Conservation (phyloP, 1,284 basidiomycete species). For the Rhodotorula sp. region DNA sequence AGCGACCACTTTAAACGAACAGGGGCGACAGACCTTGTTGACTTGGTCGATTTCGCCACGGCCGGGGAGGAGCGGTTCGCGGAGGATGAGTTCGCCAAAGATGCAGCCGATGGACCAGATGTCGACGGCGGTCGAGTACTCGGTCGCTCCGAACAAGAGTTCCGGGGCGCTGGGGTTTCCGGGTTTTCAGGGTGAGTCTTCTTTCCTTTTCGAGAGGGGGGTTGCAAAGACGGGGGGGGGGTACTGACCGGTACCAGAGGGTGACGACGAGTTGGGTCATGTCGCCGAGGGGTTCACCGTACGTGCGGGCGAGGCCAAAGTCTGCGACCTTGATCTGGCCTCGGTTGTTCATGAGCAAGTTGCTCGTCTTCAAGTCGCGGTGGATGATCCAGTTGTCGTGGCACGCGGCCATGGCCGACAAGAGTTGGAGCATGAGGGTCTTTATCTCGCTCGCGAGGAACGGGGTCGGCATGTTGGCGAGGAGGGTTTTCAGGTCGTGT, state of each 20-base stretch:
- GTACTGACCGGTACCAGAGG: conserved; percentile 84
- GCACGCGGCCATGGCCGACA: conserved; percentile 89
- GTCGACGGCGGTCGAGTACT: conserved; percentile 93
- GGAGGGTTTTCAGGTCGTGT: conserved; percentile 94
- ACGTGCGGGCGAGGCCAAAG: conserved; percentile 92
- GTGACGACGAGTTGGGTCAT: conserved; percentile 98
- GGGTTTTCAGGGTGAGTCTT: not conserved
- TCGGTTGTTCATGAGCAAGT: conserved; percentile 97
- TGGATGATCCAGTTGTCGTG: conserved; percentile 98
- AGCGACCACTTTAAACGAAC: too few relatives aligned
- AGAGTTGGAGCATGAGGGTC: conserved; percentile 86
- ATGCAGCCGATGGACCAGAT: conserved; percentile 99
- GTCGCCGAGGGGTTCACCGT: conserved; percentile 90
- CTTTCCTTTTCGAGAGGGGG: fast-evolving
- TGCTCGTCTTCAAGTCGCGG: conserved; percentile 95
- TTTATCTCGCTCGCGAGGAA: conserved; percentile 98
- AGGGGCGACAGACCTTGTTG: conserved; percentile 62
- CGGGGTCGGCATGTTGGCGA: conserved; percentile 83
- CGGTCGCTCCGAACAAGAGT: conserved; percentile 84
- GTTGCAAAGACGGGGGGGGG: not conserved
- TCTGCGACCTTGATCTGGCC: conserved; percentile 98
- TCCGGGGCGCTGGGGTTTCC: conserved; percentile 75
- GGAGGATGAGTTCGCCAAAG: conserved; percentile 90
- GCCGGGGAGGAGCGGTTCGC: conserved; percentile 93
- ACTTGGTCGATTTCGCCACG: conserved; percentile 91